Evolutionary conservation across 495 filamentous ascomycete genomes (phyloP), one percentile per base, ranked within the genome.

Genomic region (Aspergillus coremiiformis): DNA sequence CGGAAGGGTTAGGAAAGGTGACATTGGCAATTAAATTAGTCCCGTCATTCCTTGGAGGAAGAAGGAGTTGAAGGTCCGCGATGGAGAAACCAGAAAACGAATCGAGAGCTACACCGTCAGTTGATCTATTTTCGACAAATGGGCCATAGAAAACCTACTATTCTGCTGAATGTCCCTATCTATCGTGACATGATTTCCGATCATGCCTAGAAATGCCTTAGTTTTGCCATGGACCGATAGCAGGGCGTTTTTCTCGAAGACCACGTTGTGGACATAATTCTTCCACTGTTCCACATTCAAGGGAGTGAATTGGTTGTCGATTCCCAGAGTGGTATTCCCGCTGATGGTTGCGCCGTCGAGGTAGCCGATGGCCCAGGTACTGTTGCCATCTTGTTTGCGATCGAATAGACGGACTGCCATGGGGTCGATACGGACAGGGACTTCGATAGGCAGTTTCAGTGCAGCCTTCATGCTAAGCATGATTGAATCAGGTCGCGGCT

Each of bases 381-480:
- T 61, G 23, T 63, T 59, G 27, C 44, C 46, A 11, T 61, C 51
- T 0, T 47, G 29, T 10, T 66, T 59, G 47, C 61, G 64, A 35
- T 68, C 63, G 47, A 66, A 74, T 0, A 75, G 53, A 7, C 60
- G 44, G 33, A 75, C 53, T 0, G 42, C 52, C 32, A 75, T 58
- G 10, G 68, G 65, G 0, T 71, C 68, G 26, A 74, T 71, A 47
- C 65, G 66, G 21, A 72, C 69, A 0, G 65, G 62, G 20, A 75
- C 22, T 0, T 55, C 59, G 15, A 71, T 46, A 12, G 70, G 68
- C 20, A 75, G 59, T 23, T 69, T 57, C 42, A 75, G 44, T 9
- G 69, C 63, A 3, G 72, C 66, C 29, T 60, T 22, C 20, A 75
- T 48, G 0, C 63, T 66, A 35, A 75, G 54, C 22, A 57, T 30